phyloP scores from a whole-genome alignment of 345 rosid genomes.

The Eucalyptus polyanthemos region DNA sequence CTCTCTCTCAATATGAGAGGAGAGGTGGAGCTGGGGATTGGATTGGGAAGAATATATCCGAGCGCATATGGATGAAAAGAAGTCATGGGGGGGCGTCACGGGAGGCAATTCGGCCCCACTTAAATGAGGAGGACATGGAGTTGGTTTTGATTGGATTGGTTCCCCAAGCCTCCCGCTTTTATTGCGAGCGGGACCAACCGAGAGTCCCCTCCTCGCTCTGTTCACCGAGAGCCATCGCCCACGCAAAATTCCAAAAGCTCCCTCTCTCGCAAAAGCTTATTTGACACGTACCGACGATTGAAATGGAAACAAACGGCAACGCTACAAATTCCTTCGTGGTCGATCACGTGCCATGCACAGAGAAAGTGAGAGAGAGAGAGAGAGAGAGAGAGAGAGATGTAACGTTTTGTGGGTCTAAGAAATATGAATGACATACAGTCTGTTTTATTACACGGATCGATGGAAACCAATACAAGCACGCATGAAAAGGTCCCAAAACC shows the following conservation, averaged over 20 bases:
- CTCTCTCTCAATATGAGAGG: background rate
- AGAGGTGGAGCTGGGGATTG: background rate
- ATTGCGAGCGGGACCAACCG: background rate
- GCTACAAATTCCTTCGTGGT: slow-evolving; percentile 25
- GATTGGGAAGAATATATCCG: background rate
- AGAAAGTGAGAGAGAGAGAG: no score
- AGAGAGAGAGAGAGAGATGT: no score
- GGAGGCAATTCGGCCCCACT: background rate
- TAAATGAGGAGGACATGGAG: background rate
- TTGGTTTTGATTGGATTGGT: background rate
- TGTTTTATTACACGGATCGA: background rate
- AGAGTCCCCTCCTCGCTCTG: background rate
- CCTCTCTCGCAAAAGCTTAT: slow-evolving; percentile 1
- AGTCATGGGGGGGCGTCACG: background rate
- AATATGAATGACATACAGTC: background rate
- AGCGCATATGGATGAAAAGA: background rate
- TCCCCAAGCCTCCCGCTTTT: background rate
- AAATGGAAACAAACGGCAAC: slow-evolving; percentile 27
- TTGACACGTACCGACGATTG: background rate
- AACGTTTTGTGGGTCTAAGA: background rate
- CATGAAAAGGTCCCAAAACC: background rate
- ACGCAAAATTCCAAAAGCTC: background rate
- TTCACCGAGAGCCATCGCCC: background rate
- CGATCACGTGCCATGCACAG: slow-evolving; percentile 29
- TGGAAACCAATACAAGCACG: background rate